Evolutionary conservation across 331 rosid species (phyloP), one percentile per base, ranked within the genome.

Genomic region (Quercus tomentella): DNA sequence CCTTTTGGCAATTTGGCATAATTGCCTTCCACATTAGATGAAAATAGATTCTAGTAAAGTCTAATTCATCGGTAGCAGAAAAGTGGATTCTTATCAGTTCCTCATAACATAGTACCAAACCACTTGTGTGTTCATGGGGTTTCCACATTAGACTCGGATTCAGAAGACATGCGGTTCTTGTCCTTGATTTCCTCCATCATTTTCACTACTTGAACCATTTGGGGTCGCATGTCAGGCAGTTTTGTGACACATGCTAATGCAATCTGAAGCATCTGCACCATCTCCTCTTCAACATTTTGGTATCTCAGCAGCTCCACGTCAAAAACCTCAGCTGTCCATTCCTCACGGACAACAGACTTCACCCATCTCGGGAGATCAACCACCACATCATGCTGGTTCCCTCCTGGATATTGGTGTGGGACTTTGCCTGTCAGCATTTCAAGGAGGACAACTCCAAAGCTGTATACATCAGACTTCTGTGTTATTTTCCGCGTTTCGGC

Each of bases 361-460:
- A 93, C 97, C 97, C 97, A 93, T 63, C 93, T 88, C 15, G 97
- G 97, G 31, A 93, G 94, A 79, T 93, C 97, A 22, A 82, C 76
- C 54, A 89, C 92, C 21, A 71, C 86, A 8, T 93, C 94, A 12
- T 89, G 88, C 21, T 41, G 49, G 49, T 41, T 41, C 49, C 83
- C 70, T 1, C 99, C 97, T 1, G 96, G 91, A 65, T 85, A 79
- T 8, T 89, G 86, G 69, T 90, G 58, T 21, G 98, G 92, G 10
- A 78, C 67, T 81, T 91, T 93, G 6, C 98, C 98, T 11, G 98
- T 96, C 68, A 96, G 88, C 90, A 93, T 88, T 79, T 96, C 99
- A 0, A 96, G 97, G 4, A 96, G 93, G 56, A 96, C 71, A 62
- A 96, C 97, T 0, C 99, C 99, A n/a, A 93, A 91, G 88, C 98